Percentiles rank a stretch among this genome's conserved stretches.
Evolutionary conservation across 73 alveolate genomes (phyloP).

Genomic region (Strombidium stylifer): DNA sequence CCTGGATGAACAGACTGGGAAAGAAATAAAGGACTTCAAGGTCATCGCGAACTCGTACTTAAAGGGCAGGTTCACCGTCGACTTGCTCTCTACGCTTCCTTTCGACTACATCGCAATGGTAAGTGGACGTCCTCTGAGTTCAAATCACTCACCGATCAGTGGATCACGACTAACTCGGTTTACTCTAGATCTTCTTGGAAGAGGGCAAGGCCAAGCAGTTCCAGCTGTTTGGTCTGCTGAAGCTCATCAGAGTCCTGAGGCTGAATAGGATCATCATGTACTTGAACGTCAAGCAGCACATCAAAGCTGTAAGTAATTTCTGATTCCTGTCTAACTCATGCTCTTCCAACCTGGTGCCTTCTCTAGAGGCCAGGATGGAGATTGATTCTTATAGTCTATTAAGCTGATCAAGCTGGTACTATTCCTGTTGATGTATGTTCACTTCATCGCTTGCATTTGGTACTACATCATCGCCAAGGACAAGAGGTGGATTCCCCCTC

Average conservation of each 20-base stretch:
- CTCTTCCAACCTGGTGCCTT: too few relatives aligned
- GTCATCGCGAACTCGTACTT: slow-evolving; percentile 26
- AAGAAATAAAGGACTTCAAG: slow-evolving; percentile 23
- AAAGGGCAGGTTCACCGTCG: slow-evolving; percentile 67
- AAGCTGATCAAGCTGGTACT: slow-evolving; percentile 41
- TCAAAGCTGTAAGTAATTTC: too few relatives aligned
- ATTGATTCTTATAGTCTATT: too few relatives aligned
- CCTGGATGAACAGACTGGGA: slow-evolving; percentile 30
- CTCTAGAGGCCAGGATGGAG: too few relatives aligned
- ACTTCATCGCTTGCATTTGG: slow-evolving; percentile 70
- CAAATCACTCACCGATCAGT: too few relatives aligned
- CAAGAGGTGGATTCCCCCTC: slow-evolving; percentile 63
- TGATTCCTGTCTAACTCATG: too few relatives aligned
- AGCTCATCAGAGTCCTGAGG: slow-evolving; percentile 50
- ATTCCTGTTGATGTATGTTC: slow-evolving; percentile 55
- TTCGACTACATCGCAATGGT: slow-evolving; percentile 25
- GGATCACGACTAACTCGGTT: too few relatives aligned
- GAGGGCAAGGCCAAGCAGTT: neutral
- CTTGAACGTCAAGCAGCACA: slow-evolving; percentile 41
- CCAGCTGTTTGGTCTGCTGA: slow-evolving; percentile 48
- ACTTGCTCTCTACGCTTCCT: slow-evolving; percentile 70
- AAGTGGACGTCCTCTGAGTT: too few relatives aligned
- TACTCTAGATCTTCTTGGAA: too few relatives aligned
- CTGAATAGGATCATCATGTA: slow-evolving; percentile 47
- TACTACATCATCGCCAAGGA: slow-evolving; percentile 27